phyloP scores from a whole-genome alignment of 2,329 filamentous ascomycete species.

The Ceratocystis lukuohia region DNA sequence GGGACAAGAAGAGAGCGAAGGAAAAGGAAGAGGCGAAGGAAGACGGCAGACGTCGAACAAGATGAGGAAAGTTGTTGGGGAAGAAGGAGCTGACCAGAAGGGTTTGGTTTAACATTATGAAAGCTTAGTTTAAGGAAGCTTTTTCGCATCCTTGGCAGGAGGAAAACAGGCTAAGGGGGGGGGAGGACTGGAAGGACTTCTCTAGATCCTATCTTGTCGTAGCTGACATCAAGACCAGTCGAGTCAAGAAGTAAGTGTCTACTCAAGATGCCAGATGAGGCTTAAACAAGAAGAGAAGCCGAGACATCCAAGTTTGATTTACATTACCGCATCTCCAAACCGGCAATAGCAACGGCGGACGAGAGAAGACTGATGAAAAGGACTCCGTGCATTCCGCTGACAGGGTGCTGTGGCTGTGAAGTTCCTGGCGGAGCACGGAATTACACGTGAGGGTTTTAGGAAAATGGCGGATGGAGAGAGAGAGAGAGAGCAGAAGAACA shows the following conservation, averaged over 20 bases:
- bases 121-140: conserved; percentile 4
- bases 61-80: not conserved
- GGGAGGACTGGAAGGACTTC: not conserved
- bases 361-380: not conserved
- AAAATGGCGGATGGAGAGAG: not conserved
- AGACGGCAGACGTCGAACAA: not conserved
- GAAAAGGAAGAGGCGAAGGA: not conserved
- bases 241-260: not conserved
- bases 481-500: not conserved
- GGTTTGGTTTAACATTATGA: not conserved
- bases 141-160: not conserved
- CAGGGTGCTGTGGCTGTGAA: not conserved
- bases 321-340: not conserved
- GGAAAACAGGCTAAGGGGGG: not conserved
- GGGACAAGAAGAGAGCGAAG: not conserved
- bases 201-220: not conserved
- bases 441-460: not conserved
- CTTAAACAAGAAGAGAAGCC: not conserved
- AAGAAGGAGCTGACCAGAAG: not conserved
- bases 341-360: not conserved
- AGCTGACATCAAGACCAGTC: not conserved
- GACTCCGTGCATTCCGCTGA: not conserved
- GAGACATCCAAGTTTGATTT: not conserved
- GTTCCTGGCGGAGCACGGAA: not conserved
- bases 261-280: not conserved